Evolutionary conservation across 2,329 filamentous ascomycete genomes (phyloP).

Genomic region (Colletotrichum tofieldiae): DNA sequence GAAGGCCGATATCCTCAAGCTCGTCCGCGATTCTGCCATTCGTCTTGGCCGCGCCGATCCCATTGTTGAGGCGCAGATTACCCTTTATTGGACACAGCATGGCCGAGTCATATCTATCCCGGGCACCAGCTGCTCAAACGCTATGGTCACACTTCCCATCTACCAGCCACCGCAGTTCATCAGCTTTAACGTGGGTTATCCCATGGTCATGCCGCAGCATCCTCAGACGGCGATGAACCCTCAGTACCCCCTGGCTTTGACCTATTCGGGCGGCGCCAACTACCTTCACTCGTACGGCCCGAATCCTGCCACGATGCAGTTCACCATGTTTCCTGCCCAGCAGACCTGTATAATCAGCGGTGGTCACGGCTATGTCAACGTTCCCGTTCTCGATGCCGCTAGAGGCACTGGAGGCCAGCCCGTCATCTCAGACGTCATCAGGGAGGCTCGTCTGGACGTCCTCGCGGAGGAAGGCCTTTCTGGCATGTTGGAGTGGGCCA

Average conservation of each 20-base stretch:
- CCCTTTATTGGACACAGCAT: slow-evolving; percentile 32
- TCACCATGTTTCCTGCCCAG: background rate
- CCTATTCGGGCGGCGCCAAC: slow-evolving; percentile 30
- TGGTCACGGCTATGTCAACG: slow-evolving; percentile 5
- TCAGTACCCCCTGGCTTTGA: slow-evolving; percentile 20
- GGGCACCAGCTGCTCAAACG: background rate
- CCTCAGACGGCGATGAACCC: background rate
- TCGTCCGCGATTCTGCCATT: slow-evolving; percentile 14
- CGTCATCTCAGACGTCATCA: slow-evolving; percentile 27
- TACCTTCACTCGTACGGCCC: slow-evolving; percentile 31
- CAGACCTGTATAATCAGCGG: slow-evolving; percentile 3
- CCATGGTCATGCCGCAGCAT: background rate
- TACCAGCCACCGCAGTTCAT: slow-evolving; percentile 17
- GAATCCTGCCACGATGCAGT: background rate
- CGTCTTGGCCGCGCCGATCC: slow-evolving; percentile 33
- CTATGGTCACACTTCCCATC: slow-evolving; percentile 4
- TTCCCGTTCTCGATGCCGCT: background rate
- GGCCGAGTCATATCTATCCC: slow-evolving; percentile 28
- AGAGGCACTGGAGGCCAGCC: background rate
- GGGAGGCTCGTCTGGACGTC: slow-evolving; percentile 12
- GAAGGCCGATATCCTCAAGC: slow-evolving; percentile 25
- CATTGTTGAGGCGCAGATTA: slow-evolving; percentile 31
- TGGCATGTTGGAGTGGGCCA: slow-evolving; percentile 27
- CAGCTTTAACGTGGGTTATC: background rate
- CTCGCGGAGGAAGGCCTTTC: slow-evolving; percentile 6